Conservation (phyloP, 2,329 filamentous ascomycete genomes). For the Lasiodiplodia theobromae region DNA sequence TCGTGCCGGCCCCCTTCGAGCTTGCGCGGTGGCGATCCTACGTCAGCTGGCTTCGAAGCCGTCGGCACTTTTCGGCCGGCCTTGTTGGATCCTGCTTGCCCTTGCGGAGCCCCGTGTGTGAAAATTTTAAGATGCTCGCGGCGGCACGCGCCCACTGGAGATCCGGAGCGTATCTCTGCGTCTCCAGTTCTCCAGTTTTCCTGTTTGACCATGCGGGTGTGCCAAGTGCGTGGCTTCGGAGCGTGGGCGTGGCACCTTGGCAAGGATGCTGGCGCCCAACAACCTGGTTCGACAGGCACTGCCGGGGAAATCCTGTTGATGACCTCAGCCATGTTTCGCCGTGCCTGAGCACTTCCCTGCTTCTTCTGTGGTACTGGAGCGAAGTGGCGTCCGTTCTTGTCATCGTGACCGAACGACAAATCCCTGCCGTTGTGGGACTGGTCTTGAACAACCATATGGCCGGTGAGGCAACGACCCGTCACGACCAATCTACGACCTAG, state of each 20-base stretch:
- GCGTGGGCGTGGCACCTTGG: background rate
- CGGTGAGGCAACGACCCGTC: background rate
- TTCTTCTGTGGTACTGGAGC: background rate
- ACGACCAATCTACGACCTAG: background rate
- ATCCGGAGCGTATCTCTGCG: constrained; percentile 5
- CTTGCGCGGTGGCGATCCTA: constrained; percentile 6
- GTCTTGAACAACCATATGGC: background rate
- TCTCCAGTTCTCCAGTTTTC: constrained; percentile 21
- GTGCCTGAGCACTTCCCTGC: background rate
- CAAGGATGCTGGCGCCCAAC: constrained; percentile 14
- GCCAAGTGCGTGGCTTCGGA: constrained; percentile 11
- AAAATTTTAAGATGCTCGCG: constrained; percentile 17
- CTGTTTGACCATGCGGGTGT: constrained; percentile 21
- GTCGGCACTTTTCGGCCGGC: background rate
- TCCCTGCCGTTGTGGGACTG: background rate
- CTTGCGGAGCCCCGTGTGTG: background rate
- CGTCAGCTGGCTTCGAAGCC: background rate
- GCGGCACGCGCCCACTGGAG: constrained; percentile 15
- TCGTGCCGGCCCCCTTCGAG: constrained; percentile 1
- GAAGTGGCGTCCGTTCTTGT: background rate
- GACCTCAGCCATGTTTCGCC: background rate
- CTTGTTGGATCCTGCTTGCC: background rate
- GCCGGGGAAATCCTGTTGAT: background rate
- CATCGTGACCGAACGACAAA: background rate
- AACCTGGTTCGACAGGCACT: constrained; percentile 13